Conservation (phyloP, 116 monocot genomes). For the Iris pallida region DNA sequence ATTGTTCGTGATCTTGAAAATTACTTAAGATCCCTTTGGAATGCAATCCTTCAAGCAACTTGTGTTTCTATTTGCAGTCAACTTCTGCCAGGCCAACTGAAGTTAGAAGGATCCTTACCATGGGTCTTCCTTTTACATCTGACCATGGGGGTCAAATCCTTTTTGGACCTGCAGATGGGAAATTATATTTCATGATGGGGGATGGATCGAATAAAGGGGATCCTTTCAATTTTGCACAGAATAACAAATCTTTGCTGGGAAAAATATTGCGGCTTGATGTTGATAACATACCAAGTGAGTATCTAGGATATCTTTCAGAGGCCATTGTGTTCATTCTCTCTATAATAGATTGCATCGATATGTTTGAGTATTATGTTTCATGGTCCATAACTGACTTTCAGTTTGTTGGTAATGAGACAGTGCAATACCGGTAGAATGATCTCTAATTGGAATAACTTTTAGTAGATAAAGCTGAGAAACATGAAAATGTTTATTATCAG, state of each 20-base stretch:
- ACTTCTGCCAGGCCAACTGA: slow-evolving; percentile 64
- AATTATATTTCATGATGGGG: slow-evolving; percentile 99
- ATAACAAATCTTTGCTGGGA: slow-evolving; percentile 87
- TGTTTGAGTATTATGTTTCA: too few relatives aligned
- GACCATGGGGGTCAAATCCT: slow-evolving; percentile 95
- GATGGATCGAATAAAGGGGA: slow-evolving; percentile 67
- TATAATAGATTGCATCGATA: too few relatives aligned
- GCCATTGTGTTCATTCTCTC: too few relatives aligned
- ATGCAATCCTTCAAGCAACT: too few relatives aligned
- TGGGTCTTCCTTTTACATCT: slow-evolving; percentile 77
- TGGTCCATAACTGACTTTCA: too few relatives aligned
- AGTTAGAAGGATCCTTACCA: slow-evolving; percentile 85
- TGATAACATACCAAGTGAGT: slow-evolving; percentile 82
- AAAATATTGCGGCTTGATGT: slow-evolving; percentile 91
- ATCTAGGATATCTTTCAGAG: neutral
- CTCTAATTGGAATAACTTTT: too few relatives aligned
- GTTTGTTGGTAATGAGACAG: too few relatives aligned
- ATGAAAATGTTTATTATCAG: too few relatives aligned
- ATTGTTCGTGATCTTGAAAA: neutral
- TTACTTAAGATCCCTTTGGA: neutral
- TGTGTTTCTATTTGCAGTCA: slow-evolving; percentile 32
- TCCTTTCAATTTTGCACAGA: slow-evolving; percentile 82
- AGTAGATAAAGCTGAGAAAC: too few relatives aligned
- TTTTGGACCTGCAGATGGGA: slow-evolving; percentile 85
- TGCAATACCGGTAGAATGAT: too few relatives aligned